These are phyloP conservation scores for Sanguinoderma infundibulare DNA, from an alignment of 1,284 basidiomycete species.

Conservation along the genomic window DNA sequence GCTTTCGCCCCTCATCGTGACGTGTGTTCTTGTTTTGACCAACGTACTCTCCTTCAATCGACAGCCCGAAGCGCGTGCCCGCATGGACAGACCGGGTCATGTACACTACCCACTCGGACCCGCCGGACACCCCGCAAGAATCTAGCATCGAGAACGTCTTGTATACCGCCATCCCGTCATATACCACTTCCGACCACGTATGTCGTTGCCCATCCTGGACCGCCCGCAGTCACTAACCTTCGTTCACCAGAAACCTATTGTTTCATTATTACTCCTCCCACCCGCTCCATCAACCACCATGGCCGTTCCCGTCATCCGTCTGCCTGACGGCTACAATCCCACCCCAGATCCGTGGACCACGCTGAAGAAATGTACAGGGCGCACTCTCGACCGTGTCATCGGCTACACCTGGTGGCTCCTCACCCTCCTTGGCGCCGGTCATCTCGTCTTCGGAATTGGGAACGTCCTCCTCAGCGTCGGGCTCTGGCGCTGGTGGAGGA, in stretches of 20 bases:
- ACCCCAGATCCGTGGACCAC: conserved; percentile 54
- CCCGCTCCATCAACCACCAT: conserved; percentile 34
- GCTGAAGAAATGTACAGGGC: conserved; percentile 67
- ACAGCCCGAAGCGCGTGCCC: conserved; percentile 76
- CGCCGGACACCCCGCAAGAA: conserved; percentile 51
- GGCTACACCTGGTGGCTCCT: conserved; percentile 80
- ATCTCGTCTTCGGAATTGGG: conserved; percentile 63
- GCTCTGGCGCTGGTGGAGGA: conserved; percentile 39
- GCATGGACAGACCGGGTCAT: conserved; percentile 97
- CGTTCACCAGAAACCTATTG: conserved; percentile 65
- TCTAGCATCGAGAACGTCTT: conserved; percentile 66
- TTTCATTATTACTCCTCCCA: conserved; percentile 64
- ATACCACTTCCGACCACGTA: conserved; percentile 79
- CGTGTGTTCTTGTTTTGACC: background rate
- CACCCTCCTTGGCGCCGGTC: conserved; percentile 77
- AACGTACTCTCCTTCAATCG: no score
- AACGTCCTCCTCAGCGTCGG: conserved; percentile 60
- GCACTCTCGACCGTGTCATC: conserved; percentile 69
- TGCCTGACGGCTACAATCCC: conserved; percentile 56
- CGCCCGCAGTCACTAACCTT: background rate
- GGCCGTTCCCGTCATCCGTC: conserved; percentile 46
- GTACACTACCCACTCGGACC: conserved; percentile 82
- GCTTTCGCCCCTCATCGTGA: background rate
- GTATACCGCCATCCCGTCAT: conserved; percentile 78
- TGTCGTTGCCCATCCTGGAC: conserved; percentile 26